Conservation (phyloP, 768 basidiomycete genomes). For the Fistulinella prunicolor region DNA sequence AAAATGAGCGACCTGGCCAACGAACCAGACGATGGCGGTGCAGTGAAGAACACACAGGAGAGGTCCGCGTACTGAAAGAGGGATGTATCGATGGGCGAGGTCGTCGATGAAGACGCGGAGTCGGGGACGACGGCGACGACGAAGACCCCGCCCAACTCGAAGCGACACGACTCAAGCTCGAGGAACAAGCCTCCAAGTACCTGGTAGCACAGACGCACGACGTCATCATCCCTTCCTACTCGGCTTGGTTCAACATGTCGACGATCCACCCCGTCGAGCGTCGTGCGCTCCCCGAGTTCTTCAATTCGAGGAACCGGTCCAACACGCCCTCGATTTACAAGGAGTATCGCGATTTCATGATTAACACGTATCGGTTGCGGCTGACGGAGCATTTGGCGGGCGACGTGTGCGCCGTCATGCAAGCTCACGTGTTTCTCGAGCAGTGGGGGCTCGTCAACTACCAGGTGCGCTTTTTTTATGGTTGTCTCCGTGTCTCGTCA, state of each 20-base stretch:
- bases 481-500: neutral
- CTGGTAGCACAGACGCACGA: constrained; percentile 97
- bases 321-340: constrained; percentile 98
- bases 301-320: constrained; percentile 89
- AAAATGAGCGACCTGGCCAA: constrained; percentile 73
- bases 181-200: constrained; percentile 89
- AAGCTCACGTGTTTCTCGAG: constrained; percentile 97
- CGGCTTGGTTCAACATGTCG: constrained; percentile 97
- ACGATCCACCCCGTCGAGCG: constrained; percentile 91
- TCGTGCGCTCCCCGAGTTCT: constrained; percentile 94
- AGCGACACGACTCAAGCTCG: constrained; percentile 72
- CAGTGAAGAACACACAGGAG: constrained; percentile 27
- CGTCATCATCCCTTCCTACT: constrained; percentile 94
- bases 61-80: constrained; percentile 41
- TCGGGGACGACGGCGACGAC: constrained; percentile 81
- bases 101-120: constrained; percentile 70
- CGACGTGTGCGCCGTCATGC: constrained; percentile 98
- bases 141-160: constrained; percentile 84
- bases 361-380: constrained; percentile 94
- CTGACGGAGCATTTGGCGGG: constrained; percentile 96
- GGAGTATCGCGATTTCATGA: constrained; percentile 99
- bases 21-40: constrained; percentile 26
- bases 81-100: constrained; percentile 83
- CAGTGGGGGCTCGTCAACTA: constrained; percentile 99
- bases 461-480: constrained; percentile 65